A percentile compares a stretch with the other conserved stretches of the same genome.
phyloP scores from a whole-genome alignment of 148 eudicot species.

The Rhododendron williamsianum region DNA sequence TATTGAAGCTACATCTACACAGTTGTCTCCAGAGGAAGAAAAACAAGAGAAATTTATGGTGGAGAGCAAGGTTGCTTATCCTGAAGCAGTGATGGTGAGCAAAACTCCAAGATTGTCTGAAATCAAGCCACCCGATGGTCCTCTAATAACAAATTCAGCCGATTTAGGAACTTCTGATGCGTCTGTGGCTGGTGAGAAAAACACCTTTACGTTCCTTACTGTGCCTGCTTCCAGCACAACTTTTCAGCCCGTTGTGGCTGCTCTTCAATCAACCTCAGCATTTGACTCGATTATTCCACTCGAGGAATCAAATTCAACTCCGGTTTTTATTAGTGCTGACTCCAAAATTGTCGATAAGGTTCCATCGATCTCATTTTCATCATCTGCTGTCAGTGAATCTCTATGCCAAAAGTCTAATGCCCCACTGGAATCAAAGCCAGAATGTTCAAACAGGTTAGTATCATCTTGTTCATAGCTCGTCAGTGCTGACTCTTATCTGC shows the following conservation, averaged over 20 bases:
- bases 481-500: neutral
- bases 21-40: constrained; percentile 22
- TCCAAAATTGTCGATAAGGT: constrained; percentile 23
- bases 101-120: constrained; percentile 20
- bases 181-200: constrained; percentile 20
- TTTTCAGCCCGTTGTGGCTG: constrained; percentile 14
- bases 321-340: constrained; percentile 25
- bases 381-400: constrained; percentile 26
- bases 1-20: constrained; percentile 31
- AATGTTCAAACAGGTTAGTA: constrained; percentile 46
- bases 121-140: constrained; percentile 16
- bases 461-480: neutral
- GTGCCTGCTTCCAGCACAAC: constrained; percentile 18
- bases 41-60: constrained; percentile 15
- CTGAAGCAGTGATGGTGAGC: constrained; percentile 15
- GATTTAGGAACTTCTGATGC: constrained; percentile 23
- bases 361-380: constrained; percentile 21
- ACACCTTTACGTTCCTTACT: constrained; percentile 14
- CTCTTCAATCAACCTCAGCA: constrained; percentile 24
- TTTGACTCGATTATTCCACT: constrained; percentile 17
- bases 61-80: constrained; percentile 18
- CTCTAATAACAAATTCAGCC: constrained; percentile 16
- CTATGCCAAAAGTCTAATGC: constrained; percentile 8
- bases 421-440: constrained; percentile 22
- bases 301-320: constrained; percentile 17